Percentiles rank a stretch among this genome's conserved stretches.
Evolutionary conservation across 495 filamentous ascomycete species (phyloP).

Genomic region (Cercophora samala): DNA sequence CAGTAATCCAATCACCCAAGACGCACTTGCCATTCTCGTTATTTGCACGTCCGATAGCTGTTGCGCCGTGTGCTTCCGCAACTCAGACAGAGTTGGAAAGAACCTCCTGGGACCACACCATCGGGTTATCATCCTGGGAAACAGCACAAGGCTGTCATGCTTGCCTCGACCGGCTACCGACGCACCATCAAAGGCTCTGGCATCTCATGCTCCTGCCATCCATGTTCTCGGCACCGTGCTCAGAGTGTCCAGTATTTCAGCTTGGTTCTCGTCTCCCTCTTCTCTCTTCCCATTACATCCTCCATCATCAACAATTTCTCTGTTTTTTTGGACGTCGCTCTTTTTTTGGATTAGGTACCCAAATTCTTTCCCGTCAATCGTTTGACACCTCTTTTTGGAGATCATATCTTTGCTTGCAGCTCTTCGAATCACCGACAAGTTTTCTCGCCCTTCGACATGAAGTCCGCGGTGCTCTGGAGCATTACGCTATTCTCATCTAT

Average conservation of each 20-base stretch:
- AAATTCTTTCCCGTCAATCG: conserved; percentile 24
- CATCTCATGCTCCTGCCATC: not conserved
- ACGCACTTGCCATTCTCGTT: not conserved
- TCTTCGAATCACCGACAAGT: conserved; percentile 7
- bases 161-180: not conserved
- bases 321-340: conserved; percentile 28
- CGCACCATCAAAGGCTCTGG: not conserved
- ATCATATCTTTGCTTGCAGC: conserved; percentile 28
- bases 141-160: not conserved
- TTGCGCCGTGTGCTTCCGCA: not conserved
- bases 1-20: not conserved
- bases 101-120: not conserved
- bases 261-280: not conserved
- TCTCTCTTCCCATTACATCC: conserved; percentile 13
- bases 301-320: conserved; percentile 20
- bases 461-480: conserved; percentile 20
- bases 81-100: not conserved
- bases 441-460: conserved; percentile 25
- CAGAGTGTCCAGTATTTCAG: not conserved
- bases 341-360: conserved; percentile 31
- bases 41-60: not conserved
- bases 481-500: conserved; percentile 22
- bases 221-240: not conserved
- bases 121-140: not conserved
- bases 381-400: conserved; percentile 29